These are phyloP conservation scores for Annona cherimola DNA, from an alignment of 164 flowering plant species.

Conservation along the genomic window DNA sequence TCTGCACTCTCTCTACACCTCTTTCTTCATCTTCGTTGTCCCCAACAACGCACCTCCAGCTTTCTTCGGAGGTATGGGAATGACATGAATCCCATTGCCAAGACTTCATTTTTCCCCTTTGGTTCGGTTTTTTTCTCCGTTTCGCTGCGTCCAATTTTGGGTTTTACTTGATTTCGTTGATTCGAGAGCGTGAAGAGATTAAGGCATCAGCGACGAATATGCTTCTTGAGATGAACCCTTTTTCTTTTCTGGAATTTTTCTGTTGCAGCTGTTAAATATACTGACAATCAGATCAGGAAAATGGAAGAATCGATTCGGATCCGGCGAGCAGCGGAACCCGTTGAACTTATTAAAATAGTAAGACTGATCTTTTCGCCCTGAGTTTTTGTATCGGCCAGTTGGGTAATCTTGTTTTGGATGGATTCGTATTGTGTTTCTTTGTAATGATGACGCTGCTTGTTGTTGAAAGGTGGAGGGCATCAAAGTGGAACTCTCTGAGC, in stretches of 20 bases:
- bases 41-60: slow-evolving; percentile 11
- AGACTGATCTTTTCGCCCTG: slow-evolving; percentile 8
- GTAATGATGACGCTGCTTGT: slow-evolving; percentile 5
- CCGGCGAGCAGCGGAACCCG: slow-evolving; percentile 61
- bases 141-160: not conserved
- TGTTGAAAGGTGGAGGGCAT: slow-evolving; percentile 46
- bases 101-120: not conserved
- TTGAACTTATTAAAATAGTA: slow-evolving; percentile 68
- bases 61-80: slow-evolving; percentile 1
- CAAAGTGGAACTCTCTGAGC: slow-evolving; percentile 29
- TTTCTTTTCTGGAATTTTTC: slow-evolving; percentile 4
- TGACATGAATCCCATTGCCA: not conserved
- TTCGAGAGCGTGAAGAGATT: not conserved
- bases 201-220: not conserved
- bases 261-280: slow-evolving; percentile 51
- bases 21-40: slow-evolving; percentile 48
- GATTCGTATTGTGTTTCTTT: not conserved
- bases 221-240: not conserved
- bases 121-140: not conserved
- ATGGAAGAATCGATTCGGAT: slow-evolving; percentile 81
- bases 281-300: slow-evolving; percentile 69
- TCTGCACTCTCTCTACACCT: slow-evolving; percentile 62
- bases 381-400: slow-evolving; percentile 1
- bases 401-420: not conserved
- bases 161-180: not conserved